phyloP scores from a whole-genome alignment of 805 yeast genomes.

The Candida loeiensis region DNA sequence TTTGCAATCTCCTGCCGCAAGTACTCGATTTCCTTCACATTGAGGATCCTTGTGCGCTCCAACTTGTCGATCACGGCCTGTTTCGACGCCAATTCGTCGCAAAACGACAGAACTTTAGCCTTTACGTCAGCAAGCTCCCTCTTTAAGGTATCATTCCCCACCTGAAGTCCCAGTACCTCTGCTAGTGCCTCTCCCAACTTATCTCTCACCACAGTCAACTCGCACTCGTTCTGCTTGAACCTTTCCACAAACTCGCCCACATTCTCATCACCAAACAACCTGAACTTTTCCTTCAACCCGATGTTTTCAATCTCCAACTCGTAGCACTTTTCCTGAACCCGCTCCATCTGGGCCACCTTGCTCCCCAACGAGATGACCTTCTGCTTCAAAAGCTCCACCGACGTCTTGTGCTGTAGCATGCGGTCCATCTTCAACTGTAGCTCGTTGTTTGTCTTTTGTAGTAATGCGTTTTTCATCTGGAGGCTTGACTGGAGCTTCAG shows the following conservation, averaged over 20 bases:
- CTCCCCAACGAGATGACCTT: slow-evolving; percentile 45
- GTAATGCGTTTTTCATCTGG: slow-evolving; percentile 28
- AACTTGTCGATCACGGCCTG: slow-evolving; percentile 31
- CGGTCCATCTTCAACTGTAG: slow-evolving; percentile 52
- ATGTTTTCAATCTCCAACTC: slow-evolving; percentile 50
- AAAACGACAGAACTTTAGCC: background rate
- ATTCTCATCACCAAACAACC: slow-evolving; percentile 25
- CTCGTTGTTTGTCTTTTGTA: slow-evolving; percentile 50
- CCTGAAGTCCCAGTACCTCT: slow-evolving; percentile 14
- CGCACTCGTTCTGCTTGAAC: slow-evolving; percentile 31
- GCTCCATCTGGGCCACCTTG: slow-evolving; percentile 37
- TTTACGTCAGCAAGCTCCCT: slow-evolving; percentile 5
- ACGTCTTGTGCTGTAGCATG: slow-evolving; percentile 45
- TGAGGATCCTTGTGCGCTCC: slow-evolving; percentile 49
- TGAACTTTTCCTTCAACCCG: slow-evolving; percentile 43
- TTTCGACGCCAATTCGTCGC: slow-evolving; percentile 9
- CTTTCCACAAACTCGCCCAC: slow-evolving; percentile 28
- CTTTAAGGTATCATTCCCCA: slow-evolving; percentile 12
- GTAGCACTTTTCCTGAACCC: slow-evolving; percentile 42
- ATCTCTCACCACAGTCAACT: slow-evolving; percentile 35
- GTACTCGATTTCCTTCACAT: slow-evolving; percentile 56
- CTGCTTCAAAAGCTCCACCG: slow-evolving; percentile 51
- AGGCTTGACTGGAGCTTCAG: slow-evolving; percentile 16
- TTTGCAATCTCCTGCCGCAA: slow-evolving; percentile 38
- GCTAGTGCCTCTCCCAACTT: slow-evolving; percentile 24